Evolutionary conservation across 768 basidiomycete species (phyloP), one percentile per base, ranked within the genome.

Genomic region (Heimioporus sp.): DNA sequence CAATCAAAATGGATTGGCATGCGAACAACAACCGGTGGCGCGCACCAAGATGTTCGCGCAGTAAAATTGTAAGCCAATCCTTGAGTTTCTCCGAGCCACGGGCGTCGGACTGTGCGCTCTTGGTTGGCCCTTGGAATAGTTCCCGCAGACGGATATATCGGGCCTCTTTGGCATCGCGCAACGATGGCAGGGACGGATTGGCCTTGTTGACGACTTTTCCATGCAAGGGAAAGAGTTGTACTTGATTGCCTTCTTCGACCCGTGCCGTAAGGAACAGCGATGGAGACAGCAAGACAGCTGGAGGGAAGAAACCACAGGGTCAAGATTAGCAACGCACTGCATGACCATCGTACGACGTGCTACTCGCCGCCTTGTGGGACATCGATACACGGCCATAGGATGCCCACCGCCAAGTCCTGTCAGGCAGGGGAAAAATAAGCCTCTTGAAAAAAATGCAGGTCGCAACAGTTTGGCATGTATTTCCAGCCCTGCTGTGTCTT

Each of bases 301-400:
- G 42, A 60, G 40, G 24, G 20, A 52, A 49, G 32, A 19, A 20
- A 49, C 41, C 24, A 28, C 3, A 28, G 2, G 46, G 46, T 40
- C 34, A 52, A n/a, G 44, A 47, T 64, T 52, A 68, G 49, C 37
- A 36, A 49, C 35, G 12, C 13, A 17, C 41, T 30, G 50, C 10
- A 52, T 31, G 16, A 42, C 31, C 42, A 40, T 24, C 28, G 12
- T 46, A 51, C 37, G 51, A 50, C 13, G 39, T 38, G 49, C 49
- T 53, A 76, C 83, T 62, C 66, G 87, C 90, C 72, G 54, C 82
- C 79, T 46, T 75, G 76, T 24, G 81, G 64, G 49, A 85, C 48
- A 9, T 87, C 85, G 41, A 77, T 60, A 36, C 85, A 86, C n/a
- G 89, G 88, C 90, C 90, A 92, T 59, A 80, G 77, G 42, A 83